These are phyloP conservation scores for Betula pendula DNA, from an alignment of 306 rosid species.

Conservation along the genomic window DNA sequence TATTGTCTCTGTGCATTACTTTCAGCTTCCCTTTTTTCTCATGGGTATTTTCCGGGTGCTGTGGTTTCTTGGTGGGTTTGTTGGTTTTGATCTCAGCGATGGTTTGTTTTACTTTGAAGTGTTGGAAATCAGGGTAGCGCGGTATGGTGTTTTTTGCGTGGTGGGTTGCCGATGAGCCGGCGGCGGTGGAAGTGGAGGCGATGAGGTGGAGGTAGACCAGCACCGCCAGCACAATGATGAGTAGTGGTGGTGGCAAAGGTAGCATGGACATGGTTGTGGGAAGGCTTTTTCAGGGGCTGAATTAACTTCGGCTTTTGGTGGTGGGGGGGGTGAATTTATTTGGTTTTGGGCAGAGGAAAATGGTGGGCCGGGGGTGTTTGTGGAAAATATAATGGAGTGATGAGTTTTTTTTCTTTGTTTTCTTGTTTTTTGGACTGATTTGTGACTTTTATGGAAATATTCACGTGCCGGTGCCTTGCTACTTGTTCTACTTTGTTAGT, in stretches of 20 bases:
- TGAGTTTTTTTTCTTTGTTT: slow-evolving; percentile 7
- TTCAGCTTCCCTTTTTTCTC: slow-evolving; percentile 44
- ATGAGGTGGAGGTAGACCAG: not conserved
- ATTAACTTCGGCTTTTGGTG: not conserved
- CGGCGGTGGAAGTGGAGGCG: not conserved
- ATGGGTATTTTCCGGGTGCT: not conserved
- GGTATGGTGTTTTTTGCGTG: not conserved
- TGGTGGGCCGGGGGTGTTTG: slow-evolving; percentile 4
- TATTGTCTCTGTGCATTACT: slow-evolving; percentile 71
- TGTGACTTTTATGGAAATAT: not conserved
- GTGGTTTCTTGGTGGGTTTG: not conserved
- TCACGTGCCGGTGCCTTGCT: not conserved
- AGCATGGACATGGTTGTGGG: slow-evolving; percentile 23
- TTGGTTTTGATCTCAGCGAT: slow-evolving; percentile 14
- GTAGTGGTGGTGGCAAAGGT: not conserved
- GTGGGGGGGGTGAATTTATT: slow-evolving; percentile 7
- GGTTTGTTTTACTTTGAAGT: slow-evolving; percentile 32
- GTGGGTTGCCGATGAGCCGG: slow-evolving; percentile 14
- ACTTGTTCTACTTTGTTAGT: not conserved
- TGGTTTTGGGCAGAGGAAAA: not conserved
- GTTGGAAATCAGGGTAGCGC: slow-evolving; percentile 42
- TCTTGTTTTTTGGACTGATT: slow-evolving; percentile 7
- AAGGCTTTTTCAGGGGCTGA: not conserved
- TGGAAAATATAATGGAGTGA: not conserved
- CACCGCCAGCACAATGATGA: slow-evolving; percentile 5